A percentile compares a stretch with the other conserved stretches of the same genome.
Conservation (phyloP, 2,329 filamentous ascomycete species). For the Pseudogymnoascus pannorum region DNA sequence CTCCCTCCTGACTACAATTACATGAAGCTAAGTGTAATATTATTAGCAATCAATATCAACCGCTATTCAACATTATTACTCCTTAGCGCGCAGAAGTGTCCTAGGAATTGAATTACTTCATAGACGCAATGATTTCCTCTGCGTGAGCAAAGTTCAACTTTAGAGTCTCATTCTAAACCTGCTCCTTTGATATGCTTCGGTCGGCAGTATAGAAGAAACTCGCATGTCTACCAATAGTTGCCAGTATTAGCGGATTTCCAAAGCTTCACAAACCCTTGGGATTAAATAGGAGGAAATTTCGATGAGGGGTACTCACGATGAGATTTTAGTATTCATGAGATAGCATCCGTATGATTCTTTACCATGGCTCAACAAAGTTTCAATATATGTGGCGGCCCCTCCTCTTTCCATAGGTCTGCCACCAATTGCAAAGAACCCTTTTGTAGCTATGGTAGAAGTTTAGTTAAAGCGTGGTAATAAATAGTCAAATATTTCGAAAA, state of each 20-base stretch:
- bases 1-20: no score
- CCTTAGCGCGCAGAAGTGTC: no score
- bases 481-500: no score
- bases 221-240: conserved; percentile 25
- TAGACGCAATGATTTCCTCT: conserved; percentile 10
- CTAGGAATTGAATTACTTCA: background rate
- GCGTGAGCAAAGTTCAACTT: conserved; percentile 30
- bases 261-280: background rate
- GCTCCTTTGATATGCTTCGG: conserved; percentile 30
- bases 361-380: conserved; percentile 38
- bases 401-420: conserved; percentile 30
- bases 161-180: conserved; percentile 35
- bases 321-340: conserved; percentile 40
- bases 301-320: conserved; percentile 33
- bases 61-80: background rate
- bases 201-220: conserved; percentile 29
- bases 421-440: conserved; percentile 20
- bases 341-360: conserved; percentile 43
- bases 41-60: background rate
- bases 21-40: no score
- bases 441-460: no score
- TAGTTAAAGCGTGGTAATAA: no score
- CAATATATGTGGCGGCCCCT: conserved; percentile 40
- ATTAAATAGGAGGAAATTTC: background rate
- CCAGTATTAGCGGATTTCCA: background rate